These are phyloP conservation scores for Epichloe hybrida DNA, from an alignment of 2,329 filamentous ascomycete genomes.

Conservation along the genomic window DNA sequence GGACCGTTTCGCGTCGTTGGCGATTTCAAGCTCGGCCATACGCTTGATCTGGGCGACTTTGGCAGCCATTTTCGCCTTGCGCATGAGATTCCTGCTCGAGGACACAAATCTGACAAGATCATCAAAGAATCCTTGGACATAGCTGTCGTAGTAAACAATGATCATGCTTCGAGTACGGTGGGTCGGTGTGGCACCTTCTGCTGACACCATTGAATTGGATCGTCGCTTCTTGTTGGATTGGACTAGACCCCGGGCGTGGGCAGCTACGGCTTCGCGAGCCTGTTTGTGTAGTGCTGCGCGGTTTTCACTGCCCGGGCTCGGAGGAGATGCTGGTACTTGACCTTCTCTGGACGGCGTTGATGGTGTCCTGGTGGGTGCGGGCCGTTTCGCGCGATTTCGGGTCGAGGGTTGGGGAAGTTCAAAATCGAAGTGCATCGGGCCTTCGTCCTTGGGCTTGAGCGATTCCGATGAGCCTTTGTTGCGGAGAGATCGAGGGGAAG, in stretches of 20 bases:
- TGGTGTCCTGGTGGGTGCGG: constrained; percentile 5
- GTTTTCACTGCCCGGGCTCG: constrained; percentile 8
- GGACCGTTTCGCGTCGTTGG: constrained; percentile 30
- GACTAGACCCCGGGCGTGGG: constrained; percentile 31
- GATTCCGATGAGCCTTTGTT: constrained; percentile 42
- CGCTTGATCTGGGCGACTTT: constrained; percentile 54
- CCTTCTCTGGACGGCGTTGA: constrained; percentile 11
- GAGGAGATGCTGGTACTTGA: constrained; percentile 16
- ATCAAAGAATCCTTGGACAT: constrained; percentile 73
- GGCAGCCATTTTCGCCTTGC: constrained; percentile 76
- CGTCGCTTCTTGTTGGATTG: constrained; percentile 36
- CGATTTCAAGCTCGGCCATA: constrained; percentile 44
- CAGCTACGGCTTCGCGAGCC: constrained; percentile 31
- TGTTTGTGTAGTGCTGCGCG: constrained; percentile 18
- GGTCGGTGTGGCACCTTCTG: constrained; percentile 33
- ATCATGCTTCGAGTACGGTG: constrained; percentile 64
- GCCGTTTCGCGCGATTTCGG: constrained; percentile 1
- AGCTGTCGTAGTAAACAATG: constrained; percentile 84
- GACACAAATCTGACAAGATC: constrained; percentile 71
- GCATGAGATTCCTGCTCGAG: constrained; percentile 66
- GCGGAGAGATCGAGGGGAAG: constrained; percentile 29
- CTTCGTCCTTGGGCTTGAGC: constrained; percentile 35
- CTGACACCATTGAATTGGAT: constrained; percentile 38
- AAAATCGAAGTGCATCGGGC: constrained; percentile 12
- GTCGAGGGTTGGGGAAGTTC: background rate